Conservation (phyloP, 371 early-diverging fungal genomes). For the Lichtheimia ornata region DNA sequence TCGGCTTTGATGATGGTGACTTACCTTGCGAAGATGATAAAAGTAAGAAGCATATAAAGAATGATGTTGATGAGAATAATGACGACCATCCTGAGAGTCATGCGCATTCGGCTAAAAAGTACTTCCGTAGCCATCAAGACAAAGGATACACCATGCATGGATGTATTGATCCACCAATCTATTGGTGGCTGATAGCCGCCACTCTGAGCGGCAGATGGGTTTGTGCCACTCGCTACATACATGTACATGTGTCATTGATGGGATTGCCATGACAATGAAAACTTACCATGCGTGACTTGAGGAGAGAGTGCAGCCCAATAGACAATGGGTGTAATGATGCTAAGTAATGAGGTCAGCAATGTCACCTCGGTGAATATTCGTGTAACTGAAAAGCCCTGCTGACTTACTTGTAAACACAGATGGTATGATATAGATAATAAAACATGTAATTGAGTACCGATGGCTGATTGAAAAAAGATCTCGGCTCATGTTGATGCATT, state of each 20-base stretch:
- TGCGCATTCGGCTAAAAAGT: slow-evolving; percentile 46
- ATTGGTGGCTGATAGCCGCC: slow-evolving; percentile 6
- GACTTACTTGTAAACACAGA: slow-evolving; percentile 49
- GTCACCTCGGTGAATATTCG: neutral
- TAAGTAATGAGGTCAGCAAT: slow-evolving; percentile 7
- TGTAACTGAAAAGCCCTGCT: neutral
- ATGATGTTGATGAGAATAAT: slow-evolving; percentile 40
- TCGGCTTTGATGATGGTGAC: neutral
- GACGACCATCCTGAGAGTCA: slow-evolving; percentile 40
- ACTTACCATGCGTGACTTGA: neutral
- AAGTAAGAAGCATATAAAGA: slow-evolving; percentile 54
- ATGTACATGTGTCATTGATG: neutral
- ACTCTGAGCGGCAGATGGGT: neutral
- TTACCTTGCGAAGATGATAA: slow-evolving; percentile 42
- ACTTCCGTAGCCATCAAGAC: slow-evolving; percentile 52
- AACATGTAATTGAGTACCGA: slow-evolving; percentile 44
- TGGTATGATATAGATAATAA: slow-evolving; percentile 42
- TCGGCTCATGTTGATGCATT: slow-evolving; percentile 14
- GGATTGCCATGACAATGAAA: neutral
- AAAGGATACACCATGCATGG: slow-evolving; percentile 57
- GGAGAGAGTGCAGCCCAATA: slow-evolving; percentile 46
- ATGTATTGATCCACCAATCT: slow-evolving; percentile 45
- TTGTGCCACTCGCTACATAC: neutral
- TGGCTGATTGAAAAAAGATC: slow-evolving; percentile 38
- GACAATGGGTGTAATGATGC: slow-evolving; percentile 59